A percentile compares a stretch with the other conserved stretches of the same genome.
These are phyloP conservation scores for Tubosaeta sp. DNA, from an alignment of 768 basidiomycete genomes.

Conservation along the genomic window DNA sequence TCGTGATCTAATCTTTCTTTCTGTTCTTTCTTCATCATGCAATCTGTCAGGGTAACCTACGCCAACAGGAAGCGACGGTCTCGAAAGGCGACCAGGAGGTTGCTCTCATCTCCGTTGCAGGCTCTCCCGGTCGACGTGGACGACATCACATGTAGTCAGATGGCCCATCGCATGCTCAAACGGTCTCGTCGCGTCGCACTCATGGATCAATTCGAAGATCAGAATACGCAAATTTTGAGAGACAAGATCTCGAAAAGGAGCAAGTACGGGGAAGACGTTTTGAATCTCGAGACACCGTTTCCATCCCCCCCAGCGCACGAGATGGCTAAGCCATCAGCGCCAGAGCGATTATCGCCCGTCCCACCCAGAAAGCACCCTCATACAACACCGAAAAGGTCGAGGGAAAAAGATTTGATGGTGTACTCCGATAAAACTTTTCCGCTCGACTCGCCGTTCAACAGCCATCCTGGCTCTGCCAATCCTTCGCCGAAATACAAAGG, in stretches of 20 bases:
- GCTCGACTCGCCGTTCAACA: slow-evolving; percentile 46
- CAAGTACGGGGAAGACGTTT: slow-evolving; percentile 20
- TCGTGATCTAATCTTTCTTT: neutral
- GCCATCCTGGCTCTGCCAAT: slow-evolving; percentile 39
- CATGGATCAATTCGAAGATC: slow-evolving; percentile 18
- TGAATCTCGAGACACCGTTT: slow-evolving; percentile 21
- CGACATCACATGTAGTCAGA: slow-evolving; percentile 37
- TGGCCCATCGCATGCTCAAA: slow-evolving; percentile 45
- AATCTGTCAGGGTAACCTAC: slow-evolving; percentile 25
- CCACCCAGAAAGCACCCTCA: slow-evolving; percentile 37
- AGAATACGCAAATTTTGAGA: slow-evolving; percentile 14
- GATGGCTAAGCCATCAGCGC: slow-evolving; percentile 18
- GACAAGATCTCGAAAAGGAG: slow-evolving; percentile 33
- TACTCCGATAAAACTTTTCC: too few species aligned
- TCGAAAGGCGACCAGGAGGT: slow-evolving; percentile 3
- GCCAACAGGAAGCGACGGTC: slow-evolving; percentile 30
- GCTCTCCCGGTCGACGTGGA: slow-evolving; percentile 23
- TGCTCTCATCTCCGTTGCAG: slow-evolving; percentile 27
- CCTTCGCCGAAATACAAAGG: slow-evolving; percentile 33
- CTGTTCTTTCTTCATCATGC: slow-evolving; percentile 9
- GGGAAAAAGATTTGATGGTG: slow-evolving; percentile 30
- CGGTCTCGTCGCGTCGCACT: slow-evolving; percentile 38
- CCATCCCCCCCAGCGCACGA: slow-evolving; percentile 21
- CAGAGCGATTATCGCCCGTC: slow-evolving; percentile 41
- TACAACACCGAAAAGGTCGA: slow-evolving; percentile 38